Base-by-base conservation (phyloP, 805 yeast genomes). In the Yamadazyma sp. region DNA sequence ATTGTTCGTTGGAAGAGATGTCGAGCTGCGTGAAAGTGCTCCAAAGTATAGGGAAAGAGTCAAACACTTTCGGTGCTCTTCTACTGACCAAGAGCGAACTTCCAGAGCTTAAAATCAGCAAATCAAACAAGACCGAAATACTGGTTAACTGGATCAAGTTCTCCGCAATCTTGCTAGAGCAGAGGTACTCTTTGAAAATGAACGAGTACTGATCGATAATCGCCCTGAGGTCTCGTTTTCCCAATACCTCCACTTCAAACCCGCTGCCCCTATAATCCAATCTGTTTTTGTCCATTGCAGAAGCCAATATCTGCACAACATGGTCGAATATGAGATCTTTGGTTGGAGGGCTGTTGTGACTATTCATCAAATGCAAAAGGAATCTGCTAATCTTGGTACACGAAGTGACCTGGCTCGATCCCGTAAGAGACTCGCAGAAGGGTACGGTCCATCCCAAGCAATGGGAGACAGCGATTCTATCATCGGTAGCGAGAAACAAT, bases 391-490 rank as follows among this genome's bases (percentile, higher is more conserved):
- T 18, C 19, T 40, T 23, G 6, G 37, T 24, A 3, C 31, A 28
- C 2, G 46, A 24, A 20, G 38, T 24, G 2, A 32, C 24, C 12
- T 9, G 22, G 8, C 36, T 37, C 3, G 40, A 31, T 1, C 33
- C 43, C 3, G 23, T 25, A 10, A 46, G 32, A 9, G 40, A 32
- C 4, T 23, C 13, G 20, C 33, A 30, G 18, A 46, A 38, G n/a
- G 42, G 46, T 64, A 71, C 32, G 70, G 64, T 8, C 80, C 73
- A 4, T 78, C 55, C 35, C 73, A 73, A 30, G 78, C 73, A 2
- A 73, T 72, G 35, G 78, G 67, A 28, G 76, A 77, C 24, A 76
- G 76, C 35, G 64, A 64, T 42, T 78, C 80, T 0, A 82, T 58
- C 35, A 9, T 22, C 28, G 6, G 25, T 8, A 14, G n/a, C 9